Conservation (phyloP, 2,329 filamentous ascomycete genomes). For the Arthrobotrys pseudoclavata region DNA sequence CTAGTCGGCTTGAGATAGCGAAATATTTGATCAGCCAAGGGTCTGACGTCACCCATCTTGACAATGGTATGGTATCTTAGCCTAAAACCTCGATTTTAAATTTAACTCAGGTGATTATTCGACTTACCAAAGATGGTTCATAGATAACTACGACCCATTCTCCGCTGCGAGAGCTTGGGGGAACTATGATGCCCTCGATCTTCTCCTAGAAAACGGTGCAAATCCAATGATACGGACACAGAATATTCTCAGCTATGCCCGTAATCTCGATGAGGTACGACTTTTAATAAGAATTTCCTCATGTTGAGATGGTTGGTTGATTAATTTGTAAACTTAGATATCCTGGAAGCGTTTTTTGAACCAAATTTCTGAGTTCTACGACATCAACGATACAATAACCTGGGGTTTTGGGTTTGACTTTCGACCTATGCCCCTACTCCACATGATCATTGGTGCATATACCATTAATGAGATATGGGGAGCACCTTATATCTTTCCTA, state of each 20-base stretch:
- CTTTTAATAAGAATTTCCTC: too few species aligned
- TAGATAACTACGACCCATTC: slow-evolving; percentile 13
- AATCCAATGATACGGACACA: slow-evolving; percentile 1
- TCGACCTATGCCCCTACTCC: background rate
- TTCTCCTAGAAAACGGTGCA: slow-evolving; percentile 1
- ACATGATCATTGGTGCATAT: background rate
- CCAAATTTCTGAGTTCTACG: background rate
- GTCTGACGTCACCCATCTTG: slow-evolving; percentile 34
- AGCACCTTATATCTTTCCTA: background rate
- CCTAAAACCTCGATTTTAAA: background rate
- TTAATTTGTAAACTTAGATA: background rate
- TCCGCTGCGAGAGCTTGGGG: background rate
- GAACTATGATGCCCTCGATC: background rate
- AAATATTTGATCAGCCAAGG: background rate
- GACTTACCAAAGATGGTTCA: background rate
- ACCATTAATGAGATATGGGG: slow-evolving; percentile 7
- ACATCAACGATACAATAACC: slow-evolving; percentile 18
- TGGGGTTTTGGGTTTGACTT: background rate
- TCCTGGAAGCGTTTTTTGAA: slow-evolving; percentile 4
- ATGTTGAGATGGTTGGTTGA: too few species aligned
- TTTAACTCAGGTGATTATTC: too few species aligned
- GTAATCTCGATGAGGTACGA: slow-evolving; percentile 2
- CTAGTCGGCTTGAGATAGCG: background rate
- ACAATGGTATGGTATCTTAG: slow-evolving; percentile 12
- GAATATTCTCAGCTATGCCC: slow-evolving; percentile 9